Evolutionary conservation across 208 protist genomes (phyloP).

Genomic region (Crithidia brevicula): DNA sequence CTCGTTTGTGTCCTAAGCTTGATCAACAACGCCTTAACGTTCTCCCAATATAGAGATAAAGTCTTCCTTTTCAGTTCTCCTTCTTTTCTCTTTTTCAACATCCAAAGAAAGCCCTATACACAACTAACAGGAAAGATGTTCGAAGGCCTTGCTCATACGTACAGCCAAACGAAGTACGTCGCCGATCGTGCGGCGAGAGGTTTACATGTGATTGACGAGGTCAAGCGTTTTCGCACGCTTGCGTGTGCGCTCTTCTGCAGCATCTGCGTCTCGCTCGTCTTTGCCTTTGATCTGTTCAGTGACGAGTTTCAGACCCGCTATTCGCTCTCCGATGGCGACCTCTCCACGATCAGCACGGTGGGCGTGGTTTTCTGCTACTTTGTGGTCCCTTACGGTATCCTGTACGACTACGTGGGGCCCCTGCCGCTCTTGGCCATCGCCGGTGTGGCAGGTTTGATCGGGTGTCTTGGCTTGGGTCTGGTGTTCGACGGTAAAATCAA

Average conservation of each 20-base stretch:
- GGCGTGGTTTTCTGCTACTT: slow-evolving; percentile 75
- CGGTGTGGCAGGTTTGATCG: slow-evolving; percentile 41
- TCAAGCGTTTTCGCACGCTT: slow-evolving; percentile 64
- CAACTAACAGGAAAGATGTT: not conserved
- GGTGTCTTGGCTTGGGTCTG: slow-evolving; percentile 56
- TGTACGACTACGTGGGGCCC: slow-evolving; percentile 62
- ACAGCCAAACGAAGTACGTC: slow-evolving; percentile 49
- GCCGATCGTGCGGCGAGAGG: slow-evolving; percentile 35
- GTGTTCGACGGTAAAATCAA: slow-evolving; percentile 48
- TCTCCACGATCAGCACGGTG: slow-evolving; percentile 74
- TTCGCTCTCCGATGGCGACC: slow-evolving; percentile 58
- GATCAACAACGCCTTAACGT: too few species aligned
- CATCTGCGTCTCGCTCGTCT: slow-evolving; percentile 66
- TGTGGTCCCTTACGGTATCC: slow-evolving; percentile 60
- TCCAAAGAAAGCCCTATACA: too few species aligned
- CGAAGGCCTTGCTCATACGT: slow-evolving; percentile 23
- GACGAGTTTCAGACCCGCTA: slow-evolving; percentile 46
- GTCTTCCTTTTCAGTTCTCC: too few species aligned
- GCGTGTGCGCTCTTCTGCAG: slow-evolving; percentile 64
- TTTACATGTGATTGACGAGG: slow-evolving; percentile 56
- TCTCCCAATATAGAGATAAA: too few species aligned
- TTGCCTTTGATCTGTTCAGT: slow-evolving; percentile 73
- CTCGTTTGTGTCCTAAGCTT: too few species aligned
- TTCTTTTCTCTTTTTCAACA: too few species aligned
- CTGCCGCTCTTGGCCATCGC: slow-evolving; percentile 41